Percentiles rank a stretch among this genome's conserved stretches.
Conservation (phyloP, 2,329 filamentous ascomycete genomes). For the Celoporthe dispersa region DNA sequence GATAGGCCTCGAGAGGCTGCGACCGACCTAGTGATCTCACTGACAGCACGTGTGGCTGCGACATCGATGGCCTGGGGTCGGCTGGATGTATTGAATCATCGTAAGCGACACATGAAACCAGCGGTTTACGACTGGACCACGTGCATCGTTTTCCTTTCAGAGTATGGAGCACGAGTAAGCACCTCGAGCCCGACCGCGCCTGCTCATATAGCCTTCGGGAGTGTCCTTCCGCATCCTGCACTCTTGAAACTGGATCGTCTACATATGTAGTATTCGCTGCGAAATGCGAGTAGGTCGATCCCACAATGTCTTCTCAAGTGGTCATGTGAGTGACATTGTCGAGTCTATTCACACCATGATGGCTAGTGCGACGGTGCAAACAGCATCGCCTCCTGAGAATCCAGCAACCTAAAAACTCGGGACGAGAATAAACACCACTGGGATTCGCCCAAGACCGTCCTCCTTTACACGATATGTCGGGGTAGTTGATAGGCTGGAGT, state of each 20-base stretch:
- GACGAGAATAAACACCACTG: not conserved
- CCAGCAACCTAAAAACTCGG: not conserved
- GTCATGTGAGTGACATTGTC: not conserved
- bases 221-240: constrained; percentile 15
- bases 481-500: not conserved
- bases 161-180: not conserved
- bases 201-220: not conserved
- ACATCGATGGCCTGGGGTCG: not conserved
- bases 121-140: not conserved
- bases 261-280: not conserved
- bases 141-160: not conserved
- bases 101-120: constrained; percentile 3
- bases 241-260: constrained; percentile 13
- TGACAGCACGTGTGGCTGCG: not conserved
- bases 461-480: not conserved
- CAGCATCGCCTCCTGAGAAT: not conserved
- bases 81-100: not conserved
- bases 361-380: not conserved
- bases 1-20: not conserved
- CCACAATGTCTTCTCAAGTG: not conserved
- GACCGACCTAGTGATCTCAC: not conserved
- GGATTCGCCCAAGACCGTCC: not conserved
- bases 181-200: not conserved
- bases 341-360: not conserved
- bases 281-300: not conserved